A percentile compares a stretch with the other conserved stretches of the same genome.
Conservation (phyloP, 345 rosid genomes). For the Psidium friedrichsthalianum region DNA sequence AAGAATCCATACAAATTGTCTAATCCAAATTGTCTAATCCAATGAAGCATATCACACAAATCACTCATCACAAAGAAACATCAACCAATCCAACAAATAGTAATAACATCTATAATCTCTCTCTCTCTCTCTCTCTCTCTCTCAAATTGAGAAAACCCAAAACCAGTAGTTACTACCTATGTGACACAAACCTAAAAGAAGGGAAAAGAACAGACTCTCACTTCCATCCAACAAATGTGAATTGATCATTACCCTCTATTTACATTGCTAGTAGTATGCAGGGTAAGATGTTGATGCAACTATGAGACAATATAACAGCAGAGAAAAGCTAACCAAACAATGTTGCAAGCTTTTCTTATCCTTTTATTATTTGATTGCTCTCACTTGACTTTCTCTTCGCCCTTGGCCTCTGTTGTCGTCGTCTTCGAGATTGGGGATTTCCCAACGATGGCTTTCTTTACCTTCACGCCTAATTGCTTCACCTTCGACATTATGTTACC, state of each 20-base stretch:
- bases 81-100: slow-evolving; percentile 7
- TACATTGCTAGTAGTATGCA: slow-evolving; percentile 4
- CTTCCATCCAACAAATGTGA: neutral
- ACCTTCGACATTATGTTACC: slow-evolving; percentile 62
- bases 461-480: slow-evolving; percentile 69
- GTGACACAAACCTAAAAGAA: slow-evolving; percentile 4
- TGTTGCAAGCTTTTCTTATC: neutral
- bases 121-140: slow-evolving; percentile 1
- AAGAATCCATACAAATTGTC: neutral
- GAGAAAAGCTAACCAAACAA: neutral
- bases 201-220: neutral
- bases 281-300: neutral
- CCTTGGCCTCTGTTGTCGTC: slow-evolving; percentile 28
- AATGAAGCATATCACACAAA: slow-evolving; percentile 5
- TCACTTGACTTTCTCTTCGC: slow-evolving; percentile 38
- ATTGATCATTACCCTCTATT: slow-evolving; percentile 8
- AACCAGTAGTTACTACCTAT: neutral
- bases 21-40: too few relatives aligned
- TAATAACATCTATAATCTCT: neutral
- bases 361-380: neutral
- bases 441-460: slow-evolving; percentile 66
- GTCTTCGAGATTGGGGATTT: slow-evolving; percentile 71
- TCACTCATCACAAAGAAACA: slow-evolving; percentile 7
- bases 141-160: neutral
- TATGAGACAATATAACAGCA: neutral